Conservation (phyloP, 129 eudicot species). For the Smallanthus sonchifolius region DNA sequence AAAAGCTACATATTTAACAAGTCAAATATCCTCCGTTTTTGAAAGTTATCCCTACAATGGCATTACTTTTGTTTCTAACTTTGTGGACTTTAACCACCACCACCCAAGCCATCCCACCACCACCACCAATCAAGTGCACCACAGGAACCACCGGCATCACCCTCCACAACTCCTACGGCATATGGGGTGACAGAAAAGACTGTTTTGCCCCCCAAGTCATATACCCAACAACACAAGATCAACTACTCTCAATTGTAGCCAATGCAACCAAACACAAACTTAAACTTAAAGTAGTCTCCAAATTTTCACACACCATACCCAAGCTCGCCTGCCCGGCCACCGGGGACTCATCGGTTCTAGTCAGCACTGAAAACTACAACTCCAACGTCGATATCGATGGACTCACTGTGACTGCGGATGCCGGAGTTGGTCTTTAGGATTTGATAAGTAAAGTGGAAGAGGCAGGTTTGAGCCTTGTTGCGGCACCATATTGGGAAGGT, state of each 20-base stretch:
- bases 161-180: constrained; percentile 69
- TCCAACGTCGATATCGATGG: constrained; percentile 24
- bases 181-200: constrained; percentile 65
- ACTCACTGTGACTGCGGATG: constrained; percentile 56
- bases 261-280: constrained; percentile 45
- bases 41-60: neutral
- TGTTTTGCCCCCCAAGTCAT: constrained; percentile 40
- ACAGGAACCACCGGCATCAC: constrained; percentile 44
- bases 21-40: constrained; percentile 2
- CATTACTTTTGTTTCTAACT: neutral
- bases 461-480: constrained; percentile 62
- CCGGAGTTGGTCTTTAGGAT: constrained; percentile 58
- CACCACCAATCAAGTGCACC: constrained; percentile 43
- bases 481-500: constrained; percentile 88
- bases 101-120: constrained; percentile 52
- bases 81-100: constrained; percentile 16
- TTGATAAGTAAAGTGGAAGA: constrained; percentile 46
- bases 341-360: constrained; percentile 29
- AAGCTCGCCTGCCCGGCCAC: constrained; percentile 58
- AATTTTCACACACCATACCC: constrained; percentile 85
- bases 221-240: constrained; percentile 62
- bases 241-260: constrained; percentile 53
- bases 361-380: constrained; percentile 59
- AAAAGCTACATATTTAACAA: neutral
- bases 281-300: constrained; percentile 65